phyloP scores from a whole-genome alignment of 2,329 filamentous ascomycete species.

The Ceratocystis ficicola region DNA sequence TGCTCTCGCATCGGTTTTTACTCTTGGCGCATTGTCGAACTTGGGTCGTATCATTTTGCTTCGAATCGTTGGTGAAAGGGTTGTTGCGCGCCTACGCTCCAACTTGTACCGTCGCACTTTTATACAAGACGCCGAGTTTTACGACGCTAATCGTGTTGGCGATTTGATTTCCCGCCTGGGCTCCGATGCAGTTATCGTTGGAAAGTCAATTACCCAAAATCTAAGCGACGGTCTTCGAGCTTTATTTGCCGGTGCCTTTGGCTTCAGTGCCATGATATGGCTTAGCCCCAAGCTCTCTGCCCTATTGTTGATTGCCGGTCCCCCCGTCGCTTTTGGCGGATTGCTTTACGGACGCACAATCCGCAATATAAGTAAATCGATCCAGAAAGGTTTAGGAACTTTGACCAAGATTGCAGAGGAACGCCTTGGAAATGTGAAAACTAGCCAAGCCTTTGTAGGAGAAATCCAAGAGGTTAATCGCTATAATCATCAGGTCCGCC shows the following conservation, averaged over 20 bases:
- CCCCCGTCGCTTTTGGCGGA: slow-evolving; percentile 78
- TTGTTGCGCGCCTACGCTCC: slow-evolving; percentile 79
- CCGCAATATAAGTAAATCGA: slow-evolving; percentile 76
- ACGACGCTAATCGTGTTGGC: slow-evolving; percentile 92
- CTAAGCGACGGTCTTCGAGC: slow-evolving; percentile 89
- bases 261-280: slow-evolving; percentile 89
- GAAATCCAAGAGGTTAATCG: slow-evolving; percentile 81
- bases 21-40: slow-evolving; percentile 76
- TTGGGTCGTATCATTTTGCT: slow-evolving; percentile 89
- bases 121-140: slow-evolving; percentile 97
- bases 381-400: slow-evolving; percentile 85
- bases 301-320: slow-evolving; percentile 74
- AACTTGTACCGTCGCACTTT: slow-evolving; percentile 86
- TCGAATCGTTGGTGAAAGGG: slow-evolving; percentile 85
- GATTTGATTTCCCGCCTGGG: slow-evolving; percentile 91
- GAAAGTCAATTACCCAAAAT: slow-evolving; percentile 97
- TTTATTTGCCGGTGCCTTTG: slow-evolving; percentile 77
- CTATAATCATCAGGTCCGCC: slow-evolving; percentile 85
- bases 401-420: slow-evolving; percentile 97
- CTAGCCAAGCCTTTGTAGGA: slow-evolving; percentile 88
- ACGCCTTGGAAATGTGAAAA: slow-evolving; percentile 90
- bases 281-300: slow-evolving; percentile 83
- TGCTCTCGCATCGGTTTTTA: slow-evolving; percentile 62
- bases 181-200: slow-evolving; percentile 93
- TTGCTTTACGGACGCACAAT: slow-evolving; percentile 87